These are phyloP conservation scores for Macrolepiota albuminosa DNA, from an alignment of 768 basidiomycete species.

Conservation along the genomic window DNA sequence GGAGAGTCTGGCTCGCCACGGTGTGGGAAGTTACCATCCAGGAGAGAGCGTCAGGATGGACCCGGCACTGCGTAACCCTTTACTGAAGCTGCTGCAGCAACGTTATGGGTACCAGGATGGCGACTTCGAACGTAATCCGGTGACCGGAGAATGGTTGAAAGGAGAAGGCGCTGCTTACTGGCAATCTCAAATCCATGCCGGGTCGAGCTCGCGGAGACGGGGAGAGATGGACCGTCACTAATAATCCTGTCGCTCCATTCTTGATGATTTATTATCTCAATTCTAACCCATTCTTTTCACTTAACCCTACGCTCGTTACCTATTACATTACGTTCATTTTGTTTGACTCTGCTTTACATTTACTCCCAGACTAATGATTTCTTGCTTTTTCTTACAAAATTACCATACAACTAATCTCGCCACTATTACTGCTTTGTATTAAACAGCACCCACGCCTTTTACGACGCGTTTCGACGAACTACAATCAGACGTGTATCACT, in stretches of 20 bases:
- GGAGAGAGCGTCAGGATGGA: conserved; percentile 89
- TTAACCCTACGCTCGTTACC: conserved; percentile 16
- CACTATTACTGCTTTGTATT: conserved; percentile 6
- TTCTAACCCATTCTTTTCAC: background rate
- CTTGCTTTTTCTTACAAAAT: background rate
- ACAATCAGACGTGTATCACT: conserved; percentile 12
- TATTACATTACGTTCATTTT: conserved; percentile 12
- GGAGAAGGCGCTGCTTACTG: conserved; percentile 60
- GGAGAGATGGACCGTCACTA: conserved; percentile 24
- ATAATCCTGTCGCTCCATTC: conserved; percentile 2
- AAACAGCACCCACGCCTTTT: conserved; percentile 9
- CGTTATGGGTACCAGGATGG: conserved; percentile 81
- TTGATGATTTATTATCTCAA: background rate
- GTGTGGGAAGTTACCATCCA: conserved; percentile 77
- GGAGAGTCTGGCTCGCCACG: conserved; percentile 74
- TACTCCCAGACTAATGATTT: background rate
- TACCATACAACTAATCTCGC: background rate
- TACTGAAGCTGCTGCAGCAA: conserved; percentile 64
- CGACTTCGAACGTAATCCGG: conserved; percentile 73
- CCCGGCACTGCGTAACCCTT: conserved; percentile 76
- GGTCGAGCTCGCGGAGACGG: conserved; percentile 31
- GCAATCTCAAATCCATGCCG: conserved; percentile 49
- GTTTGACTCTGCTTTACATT: background rate
- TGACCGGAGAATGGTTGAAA: conserved; percentile 61
- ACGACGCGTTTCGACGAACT: conserved; percentile 7